A percentile compares a stretch with the other conserved stretches of the same genome.
Evolutionary conservation across 345 rosid genomes (phyloP).

Genomic region (Psidium guajava): DNA sequence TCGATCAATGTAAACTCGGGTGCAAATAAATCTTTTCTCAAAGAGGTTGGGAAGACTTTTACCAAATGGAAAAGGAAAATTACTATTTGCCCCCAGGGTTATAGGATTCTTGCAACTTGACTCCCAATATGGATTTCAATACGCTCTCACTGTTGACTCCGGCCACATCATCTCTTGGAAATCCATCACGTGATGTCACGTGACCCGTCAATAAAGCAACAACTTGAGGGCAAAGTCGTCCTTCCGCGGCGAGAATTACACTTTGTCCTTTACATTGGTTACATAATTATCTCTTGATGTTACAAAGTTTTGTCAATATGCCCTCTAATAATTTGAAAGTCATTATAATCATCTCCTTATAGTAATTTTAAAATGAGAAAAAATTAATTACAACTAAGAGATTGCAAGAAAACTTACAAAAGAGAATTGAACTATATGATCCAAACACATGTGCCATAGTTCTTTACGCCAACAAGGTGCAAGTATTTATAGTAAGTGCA

Average conservation of each 20-base stretch:
- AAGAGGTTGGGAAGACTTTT: background rate
- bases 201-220: background rate
- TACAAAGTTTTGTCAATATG: background rate
- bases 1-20: background rate
- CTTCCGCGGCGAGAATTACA: background rate
- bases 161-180: background rate
- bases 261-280: background rate
- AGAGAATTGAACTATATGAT: background rate
- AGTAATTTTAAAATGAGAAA: background rate
- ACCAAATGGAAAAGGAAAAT: background rate
- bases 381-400: background rate
- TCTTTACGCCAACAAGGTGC: accelerated
- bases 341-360: background rate
- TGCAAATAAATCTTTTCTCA: background rate
- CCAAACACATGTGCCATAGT: accelerated
- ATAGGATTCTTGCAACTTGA: background rate
- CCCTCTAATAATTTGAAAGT: background rate
- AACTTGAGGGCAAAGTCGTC: background rate
- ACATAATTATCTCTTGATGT: background rate
- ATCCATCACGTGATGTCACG: background rate
- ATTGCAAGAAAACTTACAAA: background rate
- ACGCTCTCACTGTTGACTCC: background rate
- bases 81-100: background rate
- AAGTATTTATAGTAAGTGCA: background rate
- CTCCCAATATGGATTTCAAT: background rate